phyloP scores from a whole-genome alignment of 257 asterid genomes.

The Prunella vulgaris region DNA sequence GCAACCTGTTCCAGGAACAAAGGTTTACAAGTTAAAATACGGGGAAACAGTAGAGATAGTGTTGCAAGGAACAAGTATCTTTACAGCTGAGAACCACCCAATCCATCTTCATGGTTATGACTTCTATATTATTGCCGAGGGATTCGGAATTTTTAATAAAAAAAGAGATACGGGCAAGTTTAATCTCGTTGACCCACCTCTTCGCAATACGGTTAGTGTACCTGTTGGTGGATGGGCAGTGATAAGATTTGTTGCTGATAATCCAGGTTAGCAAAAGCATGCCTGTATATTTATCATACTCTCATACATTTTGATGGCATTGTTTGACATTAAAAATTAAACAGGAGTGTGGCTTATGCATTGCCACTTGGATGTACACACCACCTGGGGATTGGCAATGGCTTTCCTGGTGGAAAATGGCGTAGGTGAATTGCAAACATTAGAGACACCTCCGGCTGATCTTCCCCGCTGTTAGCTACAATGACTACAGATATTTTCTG shows the following conservation, averaged over 20 bases:
- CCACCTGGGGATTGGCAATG: slow-evolving; percentile 81
- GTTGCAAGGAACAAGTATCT: slow-evolving; percentile 77
- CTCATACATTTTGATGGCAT: background rate
- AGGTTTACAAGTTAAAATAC: slow-evolving; percentile 50
- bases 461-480: slow-evolving; percentile 50
- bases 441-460: slow-evolving; percentile 66
- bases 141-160: slow-evolving; percentile 79
- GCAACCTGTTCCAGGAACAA: slow-evolving; percentile 71
- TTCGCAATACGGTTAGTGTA: slow-evolving; percentile 68
- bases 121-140: slow-evolving; percentile 75
- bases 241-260: slow-evolving; percentile 85
- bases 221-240: slow-evolving; percentile 94
- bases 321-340: background rate
- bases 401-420: slow-evolving; percentile 78
- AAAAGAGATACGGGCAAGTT: slow-evolving; percentile 53
- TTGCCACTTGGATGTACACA: slow-evolving; percentile 90
- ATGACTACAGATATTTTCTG: background rate
- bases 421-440: slow-evolving; percentile 42
- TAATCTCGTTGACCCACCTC: slow-evolving; percentile 83
- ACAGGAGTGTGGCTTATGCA: slow-evolving; percentile 87
- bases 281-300: background rate
- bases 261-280: slow-evolving; percentile 63
- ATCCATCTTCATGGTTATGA: slow-evolving; percentile 93
- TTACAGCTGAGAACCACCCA: slow-evolving; percentile 84
- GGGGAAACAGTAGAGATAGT: slow-evolving; percentile 78